Evolutionary conservation across 768 basidiomycete genomes (phyloP).

Genomic region (Mycena indigotica): DNA sequence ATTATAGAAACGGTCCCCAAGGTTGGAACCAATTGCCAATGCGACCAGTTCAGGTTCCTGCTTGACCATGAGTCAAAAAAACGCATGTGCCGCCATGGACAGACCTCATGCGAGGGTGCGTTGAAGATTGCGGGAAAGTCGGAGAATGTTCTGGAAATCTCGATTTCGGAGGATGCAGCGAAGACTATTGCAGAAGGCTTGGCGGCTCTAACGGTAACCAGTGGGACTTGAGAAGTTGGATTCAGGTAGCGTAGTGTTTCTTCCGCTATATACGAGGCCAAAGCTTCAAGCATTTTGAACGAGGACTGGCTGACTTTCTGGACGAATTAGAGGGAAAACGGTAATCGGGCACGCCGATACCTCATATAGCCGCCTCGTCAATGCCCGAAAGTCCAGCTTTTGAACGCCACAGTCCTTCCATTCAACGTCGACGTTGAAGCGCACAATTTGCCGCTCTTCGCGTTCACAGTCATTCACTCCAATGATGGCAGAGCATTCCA

Average conservation of each 20-base stretch:
- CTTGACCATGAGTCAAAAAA: background rate
- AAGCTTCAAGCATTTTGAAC: slow-evolving; percentile 69
- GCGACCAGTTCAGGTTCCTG: slow-evolving; percentile 39
- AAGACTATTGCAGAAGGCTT: slow-evolving; percentile 75
- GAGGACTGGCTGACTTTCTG: slow-evolving; percentile 52
- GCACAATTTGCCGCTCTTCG: slow-evolving; percentile 60
- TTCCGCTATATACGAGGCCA: slow-evolving; percentile 59
- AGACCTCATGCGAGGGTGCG: too few relatives aligned
- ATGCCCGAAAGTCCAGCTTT: slow-evolving; percentile 41
- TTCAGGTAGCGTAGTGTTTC: slow-evolving; percentile 41
- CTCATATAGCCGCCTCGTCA: slow-evolving; percentile 41
- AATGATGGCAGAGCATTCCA: slow-evolving; percentile 58
- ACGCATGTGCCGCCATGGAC: background rate
- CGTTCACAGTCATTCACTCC: slow-evolving; percentile 74
- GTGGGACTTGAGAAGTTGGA: slow-evolving; percentile 22
- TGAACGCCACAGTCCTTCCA: slow-evolving; percentile 23
- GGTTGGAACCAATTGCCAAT: slow-evolving; percentile 87
- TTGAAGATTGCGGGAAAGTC: slow-evolving; percentile 38
- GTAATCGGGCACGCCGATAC: slow-evolving; percentile 24
- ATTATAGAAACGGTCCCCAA: slow-evolving; percentile 84
- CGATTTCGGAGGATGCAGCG: slow-evolving; percentile 65
- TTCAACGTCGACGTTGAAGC: slow-evolving; percentile 42
- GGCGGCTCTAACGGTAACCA: slow-evolving; percentile 57
- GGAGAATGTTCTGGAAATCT: slow-evolving; percentile 49
- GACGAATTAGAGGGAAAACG: background rate